Percentiles rank a stretch among this genome's conserved stretches.
Evolutionary conservation across 1,139 yeast genomes (phyloP).

Genomic region (Wickerhamomyces sp.): DNA sequence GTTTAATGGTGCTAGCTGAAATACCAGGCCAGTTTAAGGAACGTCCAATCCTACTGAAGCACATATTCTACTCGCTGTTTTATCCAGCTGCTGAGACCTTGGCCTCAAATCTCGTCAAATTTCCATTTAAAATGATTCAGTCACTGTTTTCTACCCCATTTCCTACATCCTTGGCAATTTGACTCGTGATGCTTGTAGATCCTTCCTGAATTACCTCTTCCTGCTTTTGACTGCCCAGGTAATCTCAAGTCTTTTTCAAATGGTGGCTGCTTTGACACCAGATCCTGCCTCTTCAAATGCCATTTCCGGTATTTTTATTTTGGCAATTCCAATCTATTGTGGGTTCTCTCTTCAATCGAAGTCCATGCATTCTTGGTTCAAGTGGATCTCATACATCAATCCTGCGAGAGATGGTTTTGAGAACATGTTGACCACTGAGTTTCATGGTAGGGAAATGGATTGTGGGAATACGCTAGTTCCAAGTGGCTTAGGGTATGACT

Average conservation of each 20-base stretch:
- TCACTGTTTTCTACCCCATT: constrained; percentile 24
- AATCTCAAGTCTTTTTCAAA: constrained; percentile 41
- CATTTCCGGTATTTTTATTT: constrained; percentile 42
- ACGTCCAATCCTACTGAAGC: constrained; percentile 52
- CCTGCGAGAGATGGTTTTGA: constrained; percentile 57
- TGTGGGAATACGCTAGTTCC: constrained; percentile 32
- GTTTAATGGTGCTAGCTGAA: constrained; percentile 52
- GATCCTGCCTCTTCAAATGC: constrained; percentile 48
- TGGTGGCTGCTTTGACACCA: constrained; percentile 43
- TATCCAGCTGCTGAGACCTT: constrained; percentile 59
- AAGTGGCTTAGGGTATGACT: constrained; percentile 35
- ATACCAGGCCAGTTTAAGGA: constrained; percentile 41
- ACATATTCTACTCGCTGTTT: constrained; percentile 48
- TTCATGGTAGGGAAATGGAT: constrained; percentile 49
- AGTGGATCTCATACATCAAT: constrained; percentile 55
- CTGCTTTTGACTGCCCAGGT: constrained; percentile 12
- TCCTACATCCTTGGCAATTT: constrained; percentile 46
- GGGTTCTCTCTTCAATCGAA: constrained; percentile 54
- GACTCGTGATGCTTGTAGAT: constrained; percentile 24
- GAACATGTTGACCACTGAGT: constrained; percentile 48
- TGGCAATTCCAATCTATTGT: constrained; percentile 46
- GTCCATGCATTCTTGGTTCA: constrained; percentile 61
- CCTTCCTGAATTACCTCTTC: no score
- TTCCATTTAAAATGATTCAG: constrained; percentile 44
- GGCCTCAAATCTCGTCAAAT: constrained; percentile 36